Evolutionary conservation across 1,284 basidiomycete genomes (phyloP).

Genomic region (Sanghuangporus sanghuang): DNA sequence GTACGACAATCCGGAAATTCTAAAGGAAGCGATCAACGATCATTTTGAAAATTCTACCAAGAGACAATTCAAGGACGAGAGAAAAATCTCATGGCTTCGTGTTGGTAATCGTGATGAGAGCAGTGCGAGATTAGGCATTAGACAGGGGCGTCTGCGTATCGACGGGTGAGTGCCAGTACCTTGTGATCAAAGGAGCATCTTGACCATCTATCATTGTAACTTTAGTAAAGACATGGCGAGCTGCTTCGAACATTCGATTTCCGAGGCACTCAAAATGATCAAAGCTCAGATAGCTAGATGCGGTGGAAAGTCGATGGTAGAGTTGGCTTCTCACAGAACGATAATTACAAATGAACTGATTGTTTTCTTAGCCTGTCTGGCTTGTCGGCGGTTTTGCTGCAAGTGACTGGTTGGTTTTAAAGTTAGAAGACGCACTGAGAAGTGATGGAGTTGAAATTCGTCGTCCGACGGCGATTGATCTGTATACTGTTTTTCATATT

Average conservation of each 20-base stretch:
- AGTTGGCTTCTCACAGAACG: background rate
- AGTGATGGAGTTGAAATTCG: constrained; percentile 54
- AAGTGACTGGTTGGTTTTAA: constrained; percentile 69
- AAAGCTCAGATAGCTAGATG: constrained; percentile 62
- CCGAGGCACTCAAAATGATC: constrained; percentile 65
- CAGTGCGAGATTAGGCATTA: constrained; percentile 59
- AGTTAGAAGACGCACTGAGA: constrained; percentile 59
- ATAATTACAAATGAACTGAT: background rate
- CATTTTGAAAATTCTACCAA: constrained; percentile 77
- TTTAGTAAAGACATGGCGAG: constrained; percentile 55
- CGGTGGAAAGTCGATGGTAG: constrained; percentile 52
- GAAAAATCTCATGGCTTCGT: constrained; percentile 59
- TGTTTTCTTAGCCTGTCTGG: constrained; percentile 54
- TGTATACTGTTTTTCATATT: constrained; percentile 30
- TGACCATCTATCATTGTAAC: background rate
- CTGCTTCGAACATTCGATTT: constrained; percentile 69
- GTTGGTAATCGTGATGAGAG: constrained; percentile 74
- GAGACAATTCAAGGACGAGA: constrained; percentile 61
- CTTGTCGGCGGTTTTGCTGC: constrained; percentile 77
- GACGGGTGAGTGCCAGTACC: constrained; percentile 44
- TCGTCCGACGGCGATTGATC: constrained; percentile 69
- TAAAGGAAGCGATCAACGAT: constrained; percentile 60
- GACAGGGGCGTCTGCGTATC: constrained; percentile 62
- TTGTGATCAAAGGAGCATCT: background rate
- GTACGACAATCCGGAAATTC: constrained; percentile 59